Percentiles rank a stretch among this genome's conserved stretches.
phyloP scores from a whole-genome alignment of 306 rosid species.

The Begonia masoniana region DNA sequence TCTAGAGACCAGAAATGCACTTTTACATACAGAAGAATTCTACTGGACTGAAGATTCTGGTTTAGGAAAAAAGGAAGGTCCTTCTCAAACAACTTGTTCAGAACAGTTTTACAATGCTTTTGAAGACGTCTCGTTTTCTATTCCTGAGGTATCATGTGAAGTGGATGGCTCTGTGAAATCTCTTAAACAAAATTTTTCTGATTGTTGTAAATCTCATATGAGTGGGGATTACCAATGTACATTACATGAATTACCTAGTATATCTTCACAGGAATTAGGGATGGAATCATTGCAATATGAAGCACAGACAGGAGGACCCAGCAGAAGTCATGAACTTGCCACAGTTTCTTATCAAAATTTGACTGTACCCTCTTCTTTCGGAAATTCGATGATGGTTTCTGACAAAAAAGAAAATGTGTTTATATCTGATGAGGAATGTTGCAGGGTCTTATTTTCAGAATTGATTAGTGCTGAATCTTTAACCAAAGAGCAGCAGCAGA shows the following conservation, averaged over 20 bases:
- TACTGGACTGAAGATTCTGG: slow-evolving; percentile 33
- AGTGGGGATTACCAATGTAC: slow-evolving; percentile 32
- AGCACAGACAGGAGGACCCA: slow-evolving; percentile 23
- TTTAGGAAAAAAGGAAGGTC: slow-evolving; percentile 35
- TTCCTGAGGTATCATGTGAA: slow-evolving; percentile 42
- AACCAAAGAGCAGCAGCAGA: slow-evolving; percentile 9
- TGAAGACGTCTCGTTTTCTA: slow-evolving; percentile 43
- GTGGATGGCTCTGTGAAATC: slow-evolving; percentile 36
- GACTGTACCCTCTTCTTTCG: slow-evolving; percentile 25
- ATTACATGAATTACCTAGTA: slow-evolving; percentile 32
- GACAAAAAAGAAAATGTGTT: slow-evolving; percentile 36
- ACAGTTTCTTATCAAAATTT: slow-evolving; percentile 39
- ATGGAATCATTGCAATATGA: slow-evolving; percentile 42
- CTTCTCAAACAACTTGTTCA: slow-evolving; percentile 50
- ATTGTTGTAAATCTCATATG: slow-evolving; percentile 30
- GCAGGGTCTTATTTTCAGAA: slow-evolving; percentile 68
- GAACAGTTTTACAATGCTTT: slow-evolving; percentile 57
- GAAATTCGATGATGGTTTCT: slow-evolving; percentile 22
- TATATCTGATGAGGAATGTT: slow-evolving; percentile 79
- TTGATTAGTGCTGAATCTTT: slow-evolving; percentile 31
- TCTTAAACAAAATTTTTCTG: slow-evolving; percentile 43
- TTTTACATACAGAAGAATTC: slow-evolving; percentile 29
- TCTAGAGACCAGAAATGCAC: slow-evolving; percentile 32
- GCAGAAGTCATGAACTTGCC: slow-evolving; percentile 29
- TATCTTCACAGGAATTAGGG: slow-evolving; percentile 41